Evolutionary conservation across 2,329 filamentous ascomycete species (phyloP).

Genomic region (Fusarium sp.): DNA sequence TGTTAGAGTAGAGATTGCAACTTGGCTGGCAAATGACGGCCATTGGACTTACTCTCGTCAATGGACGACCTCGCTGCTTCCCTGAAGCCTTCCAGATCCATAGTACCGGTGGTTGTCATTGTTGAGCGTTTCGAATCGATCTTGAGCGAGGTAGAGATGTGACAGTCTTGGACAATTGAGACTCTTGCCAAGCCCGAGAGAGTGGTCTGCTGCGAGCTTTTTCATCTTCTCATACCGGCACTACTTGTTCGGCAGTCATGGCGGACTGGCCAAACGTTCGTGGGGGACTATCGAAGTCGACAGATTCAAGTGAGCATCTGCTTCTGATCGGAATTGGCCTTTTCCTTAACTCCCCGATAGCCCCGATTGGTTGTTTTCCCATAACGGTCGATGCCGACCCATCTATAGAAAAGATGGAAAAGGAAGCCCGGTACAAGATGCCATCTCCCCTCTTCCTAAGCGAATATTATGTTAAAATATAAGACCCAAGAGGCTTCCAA

Average conservation of each 20-base stretch:
- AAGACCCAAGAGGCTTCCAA: too few relatives aligned
- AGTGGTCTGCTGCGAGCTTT: not conserved
- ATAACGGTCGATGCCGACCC: not conserved
- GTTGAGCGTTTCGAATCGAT: not conserved
- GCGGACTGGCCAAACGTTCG: not conserved
- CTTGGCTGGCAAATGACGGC: not conserved
- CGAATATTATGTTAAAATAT: too few relatives aligned
- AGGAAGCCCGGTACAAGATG: too few relatives aligned
- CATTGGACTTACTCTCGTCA: not conserved
- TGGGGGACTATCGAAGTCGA: not conserved
- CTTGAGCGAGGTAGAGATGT: not conserved
- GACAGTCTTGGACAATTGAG: not conserved
- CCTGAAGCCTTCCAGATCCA: not conserved
- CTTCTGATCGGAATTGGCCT: not conserved
- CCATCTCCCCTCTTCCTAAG: too few relatives aligned
- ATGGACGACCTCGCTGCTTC: not conserved
- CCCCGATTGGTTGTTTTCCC: not conserved
- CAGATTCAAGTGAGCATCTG: not conserved
- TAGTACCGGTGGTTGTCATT: not conserved
- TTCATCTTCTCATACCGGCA: not conserved
- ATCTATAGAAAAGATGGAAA: too few relatives aligned
- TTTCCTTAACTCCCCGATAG: not conserved
- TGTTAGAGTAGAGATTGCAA: not conserved
- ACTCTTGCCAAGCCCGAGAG: not conserved
- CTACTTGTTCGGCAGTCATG: not conserved